Evolutionary conservation across 768 basidiomycete species (phyloP).

Genomic region (Amanita jacksonii): DNA sequence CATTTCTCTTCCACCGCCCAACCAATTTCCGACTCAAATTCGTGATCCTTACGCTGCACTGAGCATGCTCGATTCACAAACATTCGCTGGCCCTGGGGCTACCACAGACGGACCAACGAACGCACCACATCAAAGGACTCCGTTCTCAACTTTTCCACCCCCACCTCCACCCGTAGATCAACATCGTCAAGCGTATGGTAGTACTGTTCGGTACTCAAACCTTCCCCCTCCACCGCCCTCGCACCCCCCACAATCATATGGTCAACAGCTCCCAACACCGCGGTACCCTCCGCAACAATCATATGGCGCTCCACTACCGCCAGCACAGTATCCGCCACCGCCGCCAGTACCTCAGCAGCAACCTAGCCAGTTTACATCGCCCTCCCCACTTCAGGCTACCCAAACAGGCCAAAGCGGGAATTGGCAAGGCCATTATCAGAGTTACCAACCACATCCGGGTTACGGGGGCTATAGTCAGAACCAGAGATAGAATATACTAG

Average conservation of each 20-base stretch:
- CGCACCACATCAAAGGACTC: neutral
- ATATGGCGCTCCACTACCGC: constrained; percentile 10
- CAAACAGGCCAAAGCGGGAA: neutral
- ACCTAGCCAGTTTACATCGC: neutral
- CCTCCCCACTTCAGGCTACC: neutral
- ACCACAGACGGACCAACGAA: constrained; percentile 11
- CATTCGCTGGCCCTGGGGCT: constrained; percentile 13
- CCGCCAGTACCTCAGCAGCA: too few species aligned
- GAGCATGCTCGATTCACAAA: constrained; percentile 3
- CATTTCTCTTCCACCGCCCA: constrained; percentile 14
- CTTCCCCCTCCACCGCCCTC: constrained; percentile 19
- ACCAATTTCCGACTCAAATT: constrained; percentile 14
- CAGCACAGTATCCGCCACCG: constrained; percentile 7
- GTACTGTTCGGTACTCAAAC: constrained; percentile 28
- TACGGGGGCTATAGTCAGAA: constrained; percentile 3
- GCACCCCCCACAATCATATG: constrained; percentile 15
- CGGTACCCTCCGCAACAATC: constrained; percentile 15
- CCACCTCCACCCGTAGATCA: constrained; percentile 15
- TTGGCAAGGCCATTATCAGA: constrained; percentile 8
- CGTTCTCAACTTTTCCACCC: constrained; percentile 6
- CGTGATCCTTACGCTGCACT: constrained; percentile 5
- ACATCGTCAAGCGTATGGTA: constrained; percentile 16
- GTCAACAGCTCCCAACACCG: constrained; percentile 9
- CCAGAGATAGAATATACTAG: neutral
- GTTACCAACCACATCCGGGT: constrained; percentile 2